Conservation (phyloP, 257 asterid species). For the Sherardia arvensis region DNA sequence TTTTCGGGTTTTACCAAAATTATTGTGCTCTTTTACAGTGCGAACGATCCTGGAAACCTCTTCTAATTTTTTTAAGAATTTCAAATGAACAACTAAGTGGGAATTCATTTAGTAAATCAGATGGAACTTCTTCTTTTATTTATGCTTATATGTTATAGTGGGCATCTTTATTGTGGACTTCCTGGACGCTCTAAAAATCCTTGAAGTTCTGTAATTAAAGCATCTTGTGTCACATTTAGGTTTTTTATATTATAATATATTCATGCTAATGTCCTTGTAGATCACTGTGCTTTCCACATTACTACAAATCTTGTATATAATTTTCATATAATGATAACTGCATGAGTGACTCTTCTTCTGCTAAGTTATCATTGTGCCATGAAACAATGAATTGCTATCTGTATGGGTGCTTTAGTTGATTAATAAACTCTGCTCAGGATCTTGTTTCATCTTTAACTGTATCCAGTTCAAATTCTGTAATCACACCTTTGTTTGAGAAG, state of each 20-base stretch:
- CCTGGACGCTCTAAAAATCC: not conserved
- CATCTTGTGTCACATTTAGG: not conserved
- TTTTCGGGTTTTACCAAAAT: not conserved
- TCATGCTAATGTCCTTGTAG: not conserved
- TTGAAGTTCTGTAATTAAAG: not conserved
- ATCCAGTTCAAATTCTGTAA: slow-evolving; percentile 55
- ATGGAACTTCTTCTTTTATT: not conserved
- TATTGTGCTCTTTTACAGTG: not conserved
- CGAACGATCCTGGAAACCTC: not conserved
- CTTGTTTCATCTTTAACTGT: slow-evolving; percentile 35
- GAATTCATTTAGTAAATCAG: not conserved
- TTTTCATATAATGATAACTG: not conserved
- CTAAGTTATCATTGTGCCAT: not conserved
- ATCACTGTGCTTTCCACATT: not conserved
- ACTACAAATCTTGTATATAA: not conserved
- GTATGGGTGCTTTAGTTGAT: not conserved
- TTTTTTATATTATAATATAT: not conserved
- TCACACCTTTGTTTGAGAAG: slow-evolving; percentile 88
- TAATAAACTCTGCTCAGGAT: not conserved
- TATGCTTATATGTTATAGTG: not conserved
- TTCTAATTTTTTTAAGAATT: not conserved
- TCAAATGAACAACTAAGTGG: not conserved
- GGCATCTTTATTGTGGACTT: not conserved
- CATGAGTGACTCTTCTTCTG: not conserved
- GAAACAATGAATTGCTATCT: not conserved